Evolutionary conservation across 176 grass and related monocot species (phyloP), one percentile per base, ranked within the genome.

Genomic region (Oryza australiensis): DNA sequence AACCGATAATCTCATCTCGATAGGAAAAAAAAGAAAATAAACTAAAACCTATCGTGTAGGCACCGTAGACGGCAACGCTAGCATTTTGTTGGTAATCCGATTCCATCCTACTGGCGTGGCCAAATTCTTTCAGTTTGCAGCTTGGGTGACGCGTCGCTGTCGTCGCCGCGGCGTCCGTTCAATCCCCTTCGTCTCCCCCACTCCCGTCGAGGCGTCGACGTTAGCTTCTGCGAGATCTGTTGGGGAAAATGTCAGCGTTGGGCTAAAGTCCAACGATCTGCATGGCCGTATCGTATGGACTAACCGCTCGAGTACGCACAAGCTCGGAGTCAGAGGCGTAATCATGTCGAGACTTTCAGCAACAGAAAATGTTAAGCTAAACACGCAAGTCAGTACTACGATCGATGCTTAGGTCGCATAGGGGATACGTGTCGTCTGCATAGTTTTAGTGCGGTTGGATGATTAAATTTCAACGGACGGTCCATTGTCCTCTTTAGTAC

Each of bases 171-270:
- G 2, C 55, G 55, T 24, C 55, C 22, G n/a, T 60, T 11, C 55
- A 7, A 22, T 55, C n/a, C 55, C n/a, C n/a, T 60, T 23, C 53
- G 20, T 57, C 53, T 57, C 18, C 20, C 16, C 15, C 14, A 1
- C 48, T 20, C 22, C 38, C 38, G 38, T 40, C 38, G 38, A 40
- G 38, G 38, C 53, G 53, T 2, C 53, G 20, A 51, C 53, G 53
- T 11, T 24, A 60, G 9, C 55, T 11, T 60, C 55, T 1, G 55
- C 55, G n/a, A n/a, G n/a, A n/a, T 0, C n/a, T 60, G 20, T 11
- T 60, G n/a, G 2, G 55, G 9, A 18, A 60, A 82, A 77, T 71
- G 73, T 78, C 86, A 82, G 53, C 68, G 30, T 22, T 22, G 4
- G 15, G 69, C 9, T 0, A 72, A 27, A 22, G 40, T 12, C 27